Percentiles rank a stretch among this genome's conserved stretches.
phyloP scores from a whole-genome alignment of 148 eudicot species.

The Vaccinium myrtillus region DNA sequence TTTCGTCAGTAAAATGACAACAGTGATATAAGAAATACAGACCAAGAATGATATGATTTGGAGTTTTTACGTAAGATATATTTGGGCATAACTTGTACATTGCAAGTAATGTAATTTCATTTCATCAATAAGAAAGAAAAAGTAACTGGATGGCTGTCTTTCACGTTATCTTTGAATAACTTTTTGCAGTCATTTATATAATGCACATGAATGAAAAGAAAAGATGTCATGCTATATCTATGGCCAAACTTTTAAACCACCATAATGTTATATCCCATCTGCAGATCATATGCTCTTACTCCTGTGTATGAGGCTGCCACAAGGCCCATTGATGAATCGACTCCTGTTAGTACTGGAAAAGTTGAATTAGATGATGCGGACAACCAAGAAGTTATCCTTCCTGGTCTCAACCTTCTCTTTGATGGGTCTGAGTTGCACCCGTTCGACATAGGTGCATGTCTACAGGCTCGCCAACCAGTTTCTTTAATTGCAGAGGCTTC shows the following conservation, averaged over 20 bases:
- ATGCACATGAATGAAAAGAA: background rate
- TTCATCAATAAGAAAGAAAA: background rate
- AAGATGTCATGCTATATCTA: background rate
- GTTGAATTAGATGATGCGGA: conserved; percentile 71
- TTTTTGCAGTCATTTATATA: background rate
- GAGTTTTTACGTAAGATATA: background rate
- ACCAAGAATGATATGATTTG: background rate
- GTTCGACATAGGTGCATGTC: conserved; percentile 89
- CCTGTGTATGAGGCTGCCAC: conserved; percentile 70
- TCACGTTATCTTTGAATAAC: background rate
- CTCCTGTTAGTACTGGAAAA: conserved; percentile 34
- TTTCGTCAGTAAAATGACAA: background rate
- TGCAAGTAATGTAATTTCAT: background rate
- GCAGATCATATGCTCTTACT: conserved; percentile 82
- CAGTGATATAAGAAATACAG: background rate
- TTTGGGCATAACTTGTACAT: background rate
- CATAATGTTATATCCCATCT: conserved; percentile 12
- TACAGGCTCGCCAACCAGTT: conserved; percentile 94
- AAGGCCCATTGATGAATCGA: conserved; percentile 64
- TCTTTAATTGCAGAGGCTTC: conserved; percentile 83
- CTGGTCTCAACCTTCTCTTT: conserved; percentile 91
- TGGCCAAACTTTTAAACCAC: background rate
- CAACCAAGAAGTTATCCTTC: conserved; percentile 76
- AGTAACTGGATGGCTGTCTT: background rate
- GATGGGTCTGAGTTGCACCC: conserved; percentile 86